Percentiles rank a stretch among this genome's conserved stretches.
phyloP scores from a whole-genome alignment of 202 grass and related monocot species.

The Saccharum hybrid region DNA sequence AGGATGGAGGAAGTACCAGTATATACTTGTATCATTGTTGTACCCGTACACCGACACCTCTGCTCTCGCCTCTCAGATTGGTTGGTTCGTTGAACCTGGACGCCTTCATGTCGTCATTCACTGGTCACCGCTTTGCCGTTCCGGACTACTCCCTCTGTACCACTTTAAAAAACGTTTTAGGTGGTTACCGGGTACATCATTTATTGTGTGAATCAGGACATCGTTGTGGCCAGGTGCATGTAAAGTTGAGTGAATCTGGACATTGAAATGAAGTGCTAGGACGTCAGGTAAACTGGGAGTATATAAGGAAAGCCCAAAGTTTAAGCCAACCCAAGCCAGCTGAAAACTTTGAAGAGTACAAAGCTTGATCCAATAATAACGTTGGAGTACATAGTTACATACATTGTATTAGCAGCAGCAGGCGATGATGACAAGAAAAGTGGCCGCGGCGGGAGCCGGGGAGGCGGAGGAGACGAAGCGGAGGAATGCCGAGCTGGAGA shows the following conservation, averaged over 20 bases:
- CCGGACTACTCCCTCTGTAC: background rate
- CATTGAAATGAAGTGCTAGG: no score
- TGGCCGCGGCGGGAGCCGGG: slow-evolving; percentile 14
- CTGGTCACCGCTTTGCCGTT: background rate
- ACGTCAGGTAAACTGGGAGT: no score
- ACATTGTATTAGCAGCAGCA: background rate
- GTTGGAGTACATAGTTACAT: background rate
- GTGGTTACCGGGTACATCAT: no score
- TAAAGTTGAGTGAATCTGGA: no score
- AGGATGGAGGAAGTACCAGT: no score
- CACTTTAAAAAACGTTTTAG: no score
- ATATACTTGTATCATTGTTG: background rate
- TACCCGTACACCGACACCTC: slow-evolving; percentile 16
- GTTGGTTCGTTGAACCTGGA: slow-evolving; percentile 51
- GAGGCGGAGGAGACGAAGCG: slow-evolving; percentile 55
- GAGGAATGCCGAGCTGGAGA: slow-evolving; percentile 65
- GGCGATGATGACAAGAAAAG: slow-evolving; percentile 19
- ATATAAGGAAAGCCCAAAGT: slow-evolving; percentile 31
- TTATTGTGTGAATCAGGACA: no score
- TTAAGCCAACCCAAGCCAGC: background rate
- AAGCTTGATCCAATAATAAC: background rate
- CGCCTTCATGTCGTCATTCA: slow-evolving; percentile 6
- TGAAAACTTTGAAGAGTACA: background rate
- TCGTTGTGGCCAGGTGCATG: no score
- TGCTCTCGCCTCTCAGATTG: background rate